A percentile compares a stretch with the other conserved stretches of the same genome.
Conservation (phyloP, 192 early-diverging fungal genomes). For the Mortierella antarctica region DNA sequence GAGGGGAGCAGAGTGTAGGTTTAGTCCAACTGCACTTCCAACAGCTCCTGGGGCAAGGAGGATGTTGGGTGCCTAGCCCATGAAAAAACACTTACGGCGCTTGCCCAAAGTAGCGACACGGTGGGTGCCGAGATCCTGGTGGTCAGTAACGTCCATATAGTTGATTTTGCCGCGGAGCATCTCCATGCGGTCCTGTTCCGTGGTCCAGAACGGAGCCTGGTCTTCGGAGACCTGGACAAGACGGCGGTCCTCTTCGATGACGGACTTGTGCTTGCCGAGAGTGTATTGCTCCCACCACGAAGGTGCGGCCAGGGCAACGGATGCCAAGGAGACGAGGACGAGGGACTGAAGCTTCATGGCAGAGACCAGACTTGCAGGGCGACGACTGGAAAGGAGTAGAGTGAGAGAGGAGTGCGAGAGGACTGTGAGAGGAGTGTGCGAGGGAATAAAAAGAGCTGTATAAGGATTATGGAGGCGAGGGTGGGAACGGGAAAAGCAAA, state of each 20-base stretch:
- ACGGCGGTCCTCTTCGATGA: constrained; percentile 25
- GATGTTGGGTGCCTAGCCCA: no score
- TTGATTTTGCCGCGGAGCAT: constrained; percentile 73
- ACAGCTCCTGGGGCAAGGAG: no score
- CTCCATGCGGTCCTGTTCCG: constrained; percentile 67
- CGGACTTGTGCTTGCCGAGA: constrained; percentile 20
- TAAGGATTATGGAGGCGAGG: no score
- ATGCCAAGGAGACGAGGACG: constrained; percentile 41
- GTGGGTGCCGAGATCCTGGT: constrained; percentile 57
- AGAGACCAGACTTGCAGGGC: not conserved
- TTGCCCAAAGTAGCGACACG: constrained; percentile 11
- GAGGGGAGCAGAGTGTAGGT: not conserved
- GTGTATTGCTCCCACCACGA: constrained; percentile 46
- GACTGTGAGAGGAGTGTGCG: no score
- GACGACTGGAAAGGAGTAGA: not conserved
- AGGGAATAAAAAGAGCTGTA: no score
- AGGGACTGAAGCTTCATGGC: constrained; percentile 51
- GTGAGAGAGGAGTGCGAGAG: not conserved
- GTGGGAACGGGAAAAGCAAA: no score
- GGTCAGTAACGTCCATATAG: constrained; percentile 93
- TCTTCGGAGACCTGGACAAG: constrained; percentile 58
- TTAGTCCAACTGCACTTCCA: no score
- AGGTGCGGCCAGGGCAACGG: constrained; percentile 36
- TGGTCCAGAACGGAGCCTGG: constrained; percentile 67
- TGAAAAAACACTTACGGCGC: constrained; percentile 14